Evolutionary conservation across 768 basidiomycete species (phyloP).

Genomic region (Lentinula edodes): DNA sequence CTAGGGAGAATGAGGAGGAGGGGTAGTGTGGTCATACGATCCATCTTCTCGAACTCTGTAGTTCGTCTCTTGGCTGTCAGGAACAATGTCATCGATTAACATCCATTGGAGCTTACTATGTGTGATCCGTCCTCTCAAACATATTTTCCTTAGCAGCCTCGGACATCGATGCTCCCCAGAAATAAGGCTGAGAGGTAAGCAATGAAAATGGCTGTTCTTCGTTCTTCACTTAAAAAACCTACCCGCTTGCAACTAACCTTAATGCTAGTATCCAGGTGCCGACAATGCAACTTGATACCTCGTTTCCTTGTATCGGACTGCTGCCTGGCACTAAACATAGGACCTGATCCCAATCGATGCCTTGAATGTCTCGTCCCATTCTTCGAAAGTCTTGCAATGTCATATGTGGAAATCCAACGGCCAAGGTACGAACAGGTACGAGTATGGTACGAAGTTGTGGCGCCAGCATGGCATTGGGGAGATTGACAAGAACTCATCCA

Average conservation of each 20-base stretch:
- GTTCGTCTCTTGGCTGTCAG: neutral
- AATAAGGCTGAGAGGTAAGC: too few relatives aligned
- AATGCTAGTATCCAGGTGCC: neutral
- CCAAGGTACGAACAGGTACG: neutral
- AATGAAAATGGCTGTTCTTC: too few relatives aligned
- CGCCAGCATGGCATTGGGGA: neutral
- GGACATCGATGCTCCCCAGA: too few relatives aligned
- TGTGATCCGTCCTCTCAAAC: neutral
- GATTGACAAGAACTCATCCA: neutral
- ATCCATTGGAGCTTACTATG: neutral
- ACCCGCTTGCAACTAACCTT: neutral
- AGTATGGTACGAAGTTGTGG: neutral
- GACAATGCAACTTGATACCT: too few relatives aligned
- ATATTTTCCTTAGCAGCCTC: too few relatives aligned
- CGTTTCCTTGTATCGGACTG: neutral
- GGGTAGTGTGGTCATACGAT: neutral
- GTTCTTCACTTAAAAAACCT: neutral
- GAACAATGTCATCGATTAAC: neutral
- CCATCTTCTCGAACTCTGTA: neutral
- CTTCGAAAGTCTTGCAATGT: neutral
- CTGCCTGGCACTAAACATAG: neutral
- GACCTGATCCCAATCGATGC: neutral
- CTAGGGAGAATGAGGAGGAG: slow-evolving; percentile 2
- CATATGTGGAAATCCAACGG: neutral
- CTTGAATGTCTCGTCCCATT: neutral